These are phyloP conservation scores for Kalmusia sp. DNA, from an alignment of 2,329 filamentous ascomycete species.

Conservation along the genomic window DNA sequence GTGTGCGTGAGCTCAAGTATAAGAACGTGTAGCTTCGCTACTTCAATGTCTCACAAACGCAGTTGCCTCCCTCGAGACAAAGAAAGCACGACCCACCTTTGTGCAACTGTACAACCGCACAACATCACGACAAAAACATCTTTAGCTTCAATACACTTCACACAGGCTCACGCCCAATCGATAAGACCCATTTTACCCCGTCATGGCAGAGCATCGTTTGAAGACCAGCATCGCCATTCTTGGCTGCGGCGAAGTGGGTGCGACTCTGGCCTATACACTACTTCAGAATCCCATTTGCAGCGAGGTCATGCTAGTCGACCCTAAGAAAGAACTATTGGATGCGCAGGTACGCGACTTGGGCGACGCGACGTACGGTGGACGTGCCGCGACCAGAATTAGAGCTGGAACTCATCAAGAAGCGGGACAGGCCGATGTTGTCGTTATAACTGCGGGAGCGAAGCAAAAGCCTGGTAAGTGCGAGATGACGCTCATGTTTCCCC, in stretches of 20 bases:
- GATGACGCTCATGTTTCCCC: too few relatives aligned
- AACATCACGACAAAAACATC: too few relatives aligned
- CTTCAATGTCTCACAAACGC: too few relatives aligned
- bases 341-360: constrained; percentile 61
- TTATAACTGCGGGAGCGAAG: constrained; percentile 63
- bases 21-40: neutral
- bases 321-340: constrained; percentile 54
- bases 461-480: constrained; percentile 50
- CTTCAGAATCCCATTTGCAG: constrained; percentile 58
- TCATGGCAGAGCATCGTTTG: constrained; percentile 36
- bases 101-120: neutral
- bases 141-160: neutral
- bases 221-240: constrained; percentile 57
- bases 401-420: constrained; percentile 57
- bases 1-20: neutral
- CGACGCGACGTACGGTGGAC: constrained; percentile 57
- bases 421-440: constrained; percentile 61
- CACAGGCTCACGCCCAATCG: neutral
- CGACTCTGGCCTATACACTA: constrained; percentile 59
- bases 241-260: constrained; percentile 60
- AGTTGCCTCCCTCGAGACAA: neutral
- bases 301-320: constrained; percentile 63
- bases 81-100: neutral
- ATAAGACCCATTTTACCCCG: neutral
- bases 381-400: constrained; percentile 53